Percentiles rank a stretch among this genome's conserved stretches.
Evolutionary conservation across 169 alveolate species (phyloP).

Genomic region (Plasmodium cynomolgi): DNA sequence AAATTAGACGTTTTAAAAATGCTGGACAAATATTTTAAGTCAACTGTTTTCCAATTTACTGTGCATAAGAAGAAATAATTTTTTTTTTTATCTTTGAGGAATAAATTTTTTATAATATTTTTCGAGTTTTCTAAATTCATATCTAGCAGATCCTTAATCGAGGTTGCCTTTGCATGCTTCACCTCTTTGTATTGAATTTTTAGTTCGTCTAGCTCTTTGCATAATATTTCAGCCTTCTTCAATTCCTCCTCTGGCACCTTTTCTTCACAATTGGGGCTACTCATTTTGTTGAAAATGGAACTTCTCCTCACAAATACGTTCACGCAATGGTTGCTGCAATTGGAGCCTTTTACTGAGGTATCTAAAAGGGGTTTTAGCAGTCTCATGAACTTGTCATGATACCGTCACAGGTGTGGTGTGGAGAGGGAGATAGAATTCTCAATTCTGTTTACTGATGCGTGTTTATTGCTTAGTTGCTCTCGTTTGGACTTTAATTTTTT

Average conservation of each 20-base stretch:
- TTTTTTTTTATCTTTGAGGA: slow-evolving; percentile 80
- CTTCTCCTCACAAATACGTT: background rate
- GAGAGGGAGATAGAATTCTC: background rate
- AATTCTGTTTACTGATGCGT: background rate
- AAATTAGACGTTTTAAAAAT: slow-evolving; percentile 81
- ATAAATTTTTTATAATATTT: slow-evolving; percentile 74
- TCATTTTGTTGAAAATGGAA: slow-evolving; percentile 22
- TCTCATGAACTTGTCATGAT: slow-evolving; percentile 5
- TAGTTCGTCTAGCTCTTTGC: slow-evolving; percentile 41
- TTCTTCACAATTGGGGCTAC: slow-evolving; percentile 10
- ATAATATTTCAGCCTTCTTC: slow-evolving; percentile 24
- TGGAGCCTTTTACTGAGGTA: background rate
- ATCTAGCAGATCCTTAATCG: slow-evolving; percentile 72
- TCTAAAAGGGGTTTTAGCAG: background rate
- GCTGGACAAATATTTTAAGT: slow-evolving; percentile 79
- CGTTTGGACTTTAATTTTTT: background rate
- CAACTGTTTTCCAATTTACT: slow-evolving; percentile 73
- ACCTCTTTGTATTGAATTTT: slow-evolving; percentile 69
- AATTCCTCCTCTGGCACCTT: slow-evolving; percentile 33
- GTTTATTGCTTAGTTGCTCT: background rate
- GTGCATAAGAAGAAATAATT: slow-evolving; percentile 77
- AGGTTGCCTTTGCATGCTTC: slow-evolving; percentile 59
- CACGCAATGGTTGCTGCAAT: background rate
- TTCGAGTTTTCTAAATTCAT: slow-evolving; percentile 43
- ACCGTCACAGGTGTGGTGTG: background rate